These are phyloP conservation scores for Solanum corneliomulleri DNA, from an alignment of 257 asterid genomes.

Conservation along the genomic window DNA sequence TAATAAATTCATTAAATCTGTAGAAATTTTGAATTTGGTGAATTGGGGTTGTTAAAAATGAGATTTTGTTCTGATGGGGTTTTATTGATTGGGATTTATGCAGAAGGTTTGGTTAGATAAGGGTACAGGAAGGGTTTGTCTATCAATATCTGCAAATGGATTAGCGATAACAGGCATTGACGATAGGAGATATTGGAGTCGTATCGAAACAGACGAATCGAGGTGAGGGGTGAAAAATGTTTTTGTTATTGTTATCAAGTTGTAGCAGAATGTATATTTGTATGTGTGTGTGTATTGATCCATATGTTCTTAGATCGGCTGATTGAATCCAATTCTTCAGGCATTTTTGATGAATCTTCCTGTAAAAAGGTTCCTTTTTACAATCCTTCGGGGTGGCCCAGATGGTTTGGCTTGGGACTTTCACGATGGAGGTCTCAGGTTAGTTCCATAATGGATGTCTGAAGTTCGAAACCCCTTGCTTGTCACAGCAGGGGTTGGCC, in stretches of 20 bases:
- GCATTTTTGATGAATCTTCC: constrained; percentile 5
- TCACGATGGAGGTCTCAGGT: not conserved
- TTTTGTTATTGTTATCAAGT: not conserved
- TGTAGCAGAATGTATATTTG: not conserved
- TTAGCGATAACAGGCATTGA: constrained; percentile 79
- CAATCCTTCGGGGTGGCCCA: not conserved
- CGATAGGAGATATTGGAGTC: constrained; percentile 88
- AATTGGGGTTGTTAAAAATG: not conserved
- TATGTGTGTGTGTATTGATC: constrained; percentile 2
- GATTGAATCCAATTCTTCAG: constrained; percentile 4
- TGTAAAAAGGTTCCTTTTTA: not conserved
- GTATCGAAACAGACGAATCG: constrained; percentile 74
- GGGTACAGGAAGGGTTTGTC: constrained; percentile 48
- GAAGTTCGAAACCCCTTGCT: not conserved
- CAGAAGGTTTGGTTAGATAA: constrained; percentile 93
- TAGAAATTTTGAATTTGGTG: not conserved
- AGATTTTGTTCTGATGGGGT: not conserved
- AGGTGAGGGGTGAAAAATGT: constrained; percentile 34
- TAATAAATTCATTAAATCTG: not conserved
- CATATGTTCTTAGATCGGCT: constrained; percentile 1
- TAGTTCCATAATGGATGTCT: no score
- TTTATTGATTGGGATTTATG: constrained; percentile 15
- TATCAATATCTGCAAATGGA: constrained; percentile 59
- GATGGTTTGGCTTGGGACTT: not conserved
- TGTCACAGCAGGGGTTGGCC: not conserved